Conservation (phyloP, 306 rosid genomes). For the Canavalia gladiata region DNA sequence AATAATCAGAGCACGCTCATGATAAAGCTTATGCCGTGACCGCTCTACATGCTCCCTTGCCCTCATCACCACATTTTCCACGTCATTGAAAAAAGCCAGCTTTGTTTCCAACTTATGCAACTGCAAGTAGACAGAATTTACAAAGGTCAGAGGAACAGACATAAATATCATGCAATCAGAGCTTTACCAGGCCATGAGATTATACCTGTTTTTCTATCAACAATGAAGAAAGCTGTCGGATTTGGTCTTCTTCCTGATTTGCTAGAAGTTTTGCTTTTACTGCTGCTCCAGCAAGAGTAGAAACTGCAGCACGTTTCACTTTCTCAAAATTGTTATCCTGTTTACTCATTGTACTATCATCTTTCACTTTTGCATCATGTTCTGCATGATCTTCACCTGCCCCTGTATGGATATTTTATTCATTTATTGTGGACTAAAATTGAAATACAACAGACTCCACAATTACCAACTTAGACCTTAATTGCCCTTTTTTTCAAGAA, state of each 20-base stretch:
- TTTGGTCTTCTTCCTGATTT: constrained; percentile 87
- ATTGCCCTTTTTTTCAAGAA: background rate
- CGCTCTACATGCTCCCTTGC: constrained; percentile 85
- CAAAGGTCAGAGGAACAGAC: constrained; percentile 34
- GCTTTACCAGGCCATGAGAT: constrained; percentile 34
- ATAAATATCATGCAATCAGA: constrained; percentile 26
- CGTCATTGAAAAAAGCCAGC: constrained; percentile 74
- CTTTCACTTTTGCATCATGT: constrained; percentile 56
- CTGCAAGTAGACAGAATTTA: constrained; percentile 58
- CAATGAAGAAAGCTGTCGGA: constrained; percentile 70
- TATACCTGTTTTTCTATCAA: constrained; percentile 90
- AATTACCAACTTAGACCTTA: constrained; percentile 32
- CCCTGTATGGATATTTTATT: constrained; percentile 39
- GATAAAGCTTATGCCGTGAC: constrained; percentile 89
- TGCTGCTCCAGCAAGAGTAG: constrained; percentile 85
- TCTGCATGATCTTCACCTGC: constrained; percentile 64
- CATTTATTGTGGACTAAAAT: constrained; percentile 13
- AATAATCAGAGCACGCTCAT: constrained; percentile 88
- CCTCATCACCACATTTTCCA: constrained; percentile 79
- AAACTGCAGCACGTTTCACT: constrained; percentile 79
- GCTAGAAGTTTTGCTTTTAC: constrained; percentile 92
- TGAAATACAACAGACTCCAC: background rate
- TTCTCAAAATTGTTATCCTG: constrained; percentile 62
- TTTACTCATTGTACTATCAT: constrained; percentile 45
- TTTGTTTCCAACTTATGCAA: constrained; percentile 86